phyloP scores from a whole-genome alignment of 371 early-diverging fungal genomes.

The Saksenaea oblongispora region DNA sequence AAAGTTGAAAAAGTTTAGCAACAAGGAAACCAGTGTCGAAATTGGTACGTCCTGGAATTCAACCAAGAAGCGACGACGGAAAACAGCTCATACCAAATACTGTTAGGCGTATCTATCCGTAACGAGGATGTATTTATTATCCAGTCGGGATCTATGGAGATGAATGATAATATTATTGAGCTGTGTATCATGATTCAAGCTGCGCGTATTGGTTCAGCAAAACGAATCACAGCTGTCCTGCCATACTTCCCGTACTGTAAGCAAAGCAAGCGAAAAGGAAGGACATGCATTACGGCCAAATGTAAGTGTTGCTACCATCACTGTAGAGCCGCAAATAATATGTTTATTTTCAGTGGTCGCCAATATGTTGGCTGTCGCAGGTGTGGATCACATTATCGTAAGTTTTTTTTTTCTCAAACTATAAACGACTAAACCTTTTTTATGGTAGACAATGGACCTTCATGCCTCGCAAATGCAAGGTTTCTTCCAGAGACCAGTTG shows the following conservation, averaged over 20 bases:
- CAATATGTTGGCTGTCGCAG: slow-evolving; percentile 93
- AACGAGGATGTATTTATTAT: slow-evolving; percentile 96
- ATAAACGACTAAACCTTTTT: neutral
- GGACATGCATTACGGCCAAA: slow-evolving; percentile 95
- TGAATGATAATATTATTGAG: slow-evolving; percentile 97
- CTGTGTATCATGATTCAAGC: slow-evolving; percentile 95
- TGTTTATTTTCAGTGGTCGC: slow-evolving; percentile 72
- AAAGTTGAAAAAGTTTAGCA: slow-evolving; percentile 29
- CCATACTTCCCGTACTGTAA: slow-evolving; percentile 98
- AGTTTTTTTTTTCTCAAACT: slow-evolving; percentile 8
- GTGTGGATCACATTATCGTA: slow-evolving; percentile 94
- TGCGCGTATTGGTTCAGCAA: slow-evolving; percentile 88
- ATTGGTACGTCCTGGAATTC: slow-evolving; percentile 14
- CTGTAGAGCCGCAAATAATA: neutral
- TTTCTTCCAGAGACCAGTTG: slow-evolving; percentile 94
- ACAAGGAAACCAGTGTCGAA: slow-evolving; percentile 31
- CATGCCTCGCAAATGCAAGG: slow-evolving; percentile 96
- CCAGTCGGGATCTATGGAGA: slow-evolving; percentile 85
- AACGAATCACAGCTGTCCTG: slow-evolving; percentile 85
- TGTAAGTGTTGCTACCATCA: slow-evolving; percentile 42
- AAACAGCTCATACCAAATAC: slow-evolving; percentile 4
- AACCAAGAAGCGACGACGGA: neutral
- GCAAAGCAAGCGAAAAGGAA: slow-evolving; percentile 96
- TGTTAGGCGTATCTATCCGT: slow-evolving; percentile 89
- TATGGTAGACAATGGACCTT: slow-evolving; percentile 83